These are phyloP conservation scores for Acidomyces sp. DNA, from an alignment of 495 filamentous ascomycete species.

Conservation along the genomic window DNA sequence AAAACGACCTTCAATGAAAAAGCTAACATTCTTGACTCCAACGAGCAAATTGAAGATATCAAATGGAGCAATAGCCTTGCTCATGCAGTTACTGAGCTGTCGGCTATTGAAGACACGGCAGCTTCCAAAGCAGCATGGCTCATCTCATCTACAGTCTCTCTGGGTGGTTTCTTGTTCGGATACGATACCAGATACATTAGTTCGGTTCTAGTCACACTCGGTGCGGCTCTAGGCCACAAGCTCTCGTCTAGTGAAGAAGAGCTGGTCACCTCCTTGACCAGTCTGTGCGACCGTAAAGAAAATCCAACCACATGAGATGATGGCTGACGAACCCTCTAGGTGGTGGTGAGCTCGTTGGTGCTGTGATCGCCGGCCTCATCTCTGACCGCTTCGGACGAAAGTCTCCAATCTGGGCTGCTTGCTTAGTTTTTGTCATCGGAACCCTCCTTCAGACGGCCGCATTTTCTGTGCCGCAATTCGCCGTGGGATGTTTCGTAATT, in stretches of 20 bases:
- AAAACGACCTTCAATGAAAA: no score
- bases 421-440: slow-evolving; percentile 9
- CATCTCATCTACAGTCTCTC: slow-evolving; percentile 6
- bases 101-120: slow-evolving; percentile 11
- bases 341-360: slow-evolving; percentile 9
- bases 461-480: slow-evolving; percentile 8
- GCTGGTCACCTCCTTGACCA: slow-evolving; percentile 10
- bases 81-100: slow-evolving; percentile 3
- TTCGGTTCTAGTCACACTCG: slow-evolving; percentile 9
- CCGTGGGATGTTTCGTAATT: slow-evolving; percentile 11
- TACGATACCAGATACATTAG: slow-evolving; percentile 12
- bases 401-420: slow-evolving; percentile 9
- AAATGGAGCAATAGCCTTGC: slow-evolving; percentile 2
- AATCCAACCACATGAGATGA: no score
- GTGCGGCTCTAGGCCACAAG: slow-evolving; percentile 2
- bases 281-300: no score
- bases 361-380: slow-evolving; percentile 7
- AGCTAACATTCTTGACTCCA: no score
- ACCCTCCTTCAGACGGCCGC: slow-evolving; percentile 12
- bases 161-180: slow-evolving; percentile 10
- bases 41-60: slow-evolving; percentile 12
- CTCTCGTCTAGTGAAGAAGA: slow-evolving; percentile 8
- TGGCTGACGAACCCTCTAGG: no score
- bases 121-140: slow-evolving; percentile 10
- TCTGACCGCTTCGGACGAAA: slow-evolving; percentile 10